Evolutionary conservation across 2,329 filamentous ascomycete genomes (phyloP), one percentile per base, ranked within the genome.

Genomic region (Cordyceps pruinosa): DNA sequence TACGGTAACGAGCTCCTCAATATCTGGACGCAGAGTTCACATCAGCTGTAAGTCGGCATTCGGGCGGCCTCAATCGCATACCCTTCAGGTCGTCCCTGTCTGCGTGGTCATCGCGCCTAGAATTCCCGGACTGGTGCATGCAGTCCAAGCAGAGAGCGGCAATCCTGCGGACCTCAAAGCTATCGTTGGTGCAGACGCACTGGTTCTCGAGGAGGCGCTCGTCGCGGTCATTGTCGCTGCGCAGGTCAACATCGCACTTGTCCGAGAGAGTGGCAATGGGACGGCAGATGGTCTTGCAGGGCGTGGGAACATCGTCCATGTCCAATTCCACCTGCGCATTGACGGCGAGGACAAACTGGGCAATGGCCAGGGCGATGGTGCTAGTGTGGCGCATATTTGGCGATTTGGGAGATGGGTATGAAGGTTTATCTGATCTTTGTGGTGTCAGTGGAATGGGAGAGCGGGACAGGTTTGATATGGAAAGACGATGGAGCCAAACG

Each of bases 101-200:
- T 21, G 46, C 37, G 46, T 44, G 54, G 39, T 51, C 46, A 35
- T 35, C 39, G 19, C 28, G 37, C 41, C 15, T 35, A 21, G 23
- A 32, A 13, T 35, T 54, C 39, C 15, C 21, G 32, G 30, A 28
- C 41, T 55, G 51, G 32, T 46, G 51, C 41, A 55, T 55, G 51
- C 51, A 55, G 23, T 35, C 28, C 5, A 42, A 41, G 23, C 51
- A 55, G 32, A 55, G 51, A 2, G 64, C 70, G 17, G 72, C 67
- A 50, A 74, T 61, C 23, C 61, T 60, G 28, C 46, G 60, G 47
- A 75, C 74, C 63, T 74, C 63, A 64, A 76, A 72, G 62, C 70
- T 71, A 50, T 66, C 59, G 66, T 76, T 72, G 61, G 70, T 70
- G 67, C 73, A 74, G 54, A 75, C 61, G 60, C 73, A 75, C 61